Percentiles rank a stretch among this genome's conserved stretches.
Conservation (phyloP, 2,329 filamentous ascomycete genomes). For the Aureobasidium melanogenum region DNA sequence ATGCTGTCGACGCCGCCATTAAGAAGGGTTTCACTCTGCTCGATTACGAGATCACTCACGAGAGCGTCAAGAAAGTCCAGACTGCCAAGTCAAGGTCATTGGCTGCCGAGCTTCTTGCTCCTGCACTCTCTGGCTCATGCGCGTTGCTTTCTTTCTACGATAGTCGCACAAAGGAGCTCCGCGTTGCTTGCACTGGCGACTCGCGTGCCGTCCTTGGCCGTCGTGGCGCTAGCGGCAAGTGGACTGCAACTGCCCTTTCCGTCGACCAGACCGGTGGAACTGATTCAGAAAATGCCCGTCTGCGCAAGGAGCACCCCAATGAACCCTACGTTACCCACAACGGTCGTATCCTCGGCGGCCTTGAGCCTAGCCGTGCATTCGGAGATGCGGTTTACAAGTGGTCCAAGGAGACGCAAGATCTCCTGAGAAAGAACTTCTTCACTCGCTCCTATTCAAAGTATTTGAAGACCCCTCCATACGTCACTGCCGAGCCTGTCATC, state of each 20-base stretch:
- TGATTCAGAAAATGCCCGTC: slow-evolving; percentile 69
- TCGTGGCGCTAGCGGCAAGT: slow-evolving; percentile 69
- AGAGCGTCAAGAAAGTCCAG: slow-evolving; percentile 83
- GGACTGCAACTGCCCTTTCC: slow-evolving; percentile 82
- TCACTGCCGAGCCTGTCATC: slow-evolving; percentile 90
- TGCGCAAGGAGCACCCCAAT: slow-evolving; percentile 79
- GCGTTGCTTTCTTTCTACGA: slow-evolving; percentile 96
- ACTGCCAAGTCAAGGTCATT: slow-evolving; percentile 83
- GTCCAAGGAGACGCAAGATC: slow-evolving; percentile 73
- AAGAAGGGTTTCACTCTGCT: slow-evolving; percentile 83
- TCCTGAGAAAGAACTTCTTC: slow-evolving; percentile 79
- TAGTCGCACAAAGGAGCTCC: slow-evolving; percentile 71
- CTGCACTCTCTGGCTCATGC: slow-evolving; percentile 93
- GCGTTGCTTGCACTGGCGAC: slow-evolving; percentile 93
- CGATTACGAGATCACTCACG: slow-evolving; percentile 89
- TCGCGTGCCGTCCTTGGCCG: slow-evolving; percentile 90
- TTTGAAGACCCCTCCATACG: slow-evolving; percentile 87
- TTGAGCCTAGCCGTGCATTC: slow-evolving; percentile 90
- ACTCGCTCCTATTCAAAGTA: slow-evolving; percentile 67
- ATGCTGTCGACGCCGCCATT: slow-evolving; percentile 82
- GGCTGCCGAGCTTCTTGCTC: slow-evolving; percentile 83
- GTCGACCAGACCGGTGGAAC: slow-evolving; percentile 92
- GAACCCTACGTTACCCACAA: slow-evolving; percentile 83
- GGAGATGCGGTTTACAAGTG: slow-evolving; percentile 97
- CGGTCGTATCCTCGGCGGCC: slow-evolving; percentile 79